Evolutionary conservation across 2,329 filamentous ascomycete species (phyloP).

Genomic region (Rhinocladiella similis): DNA sequence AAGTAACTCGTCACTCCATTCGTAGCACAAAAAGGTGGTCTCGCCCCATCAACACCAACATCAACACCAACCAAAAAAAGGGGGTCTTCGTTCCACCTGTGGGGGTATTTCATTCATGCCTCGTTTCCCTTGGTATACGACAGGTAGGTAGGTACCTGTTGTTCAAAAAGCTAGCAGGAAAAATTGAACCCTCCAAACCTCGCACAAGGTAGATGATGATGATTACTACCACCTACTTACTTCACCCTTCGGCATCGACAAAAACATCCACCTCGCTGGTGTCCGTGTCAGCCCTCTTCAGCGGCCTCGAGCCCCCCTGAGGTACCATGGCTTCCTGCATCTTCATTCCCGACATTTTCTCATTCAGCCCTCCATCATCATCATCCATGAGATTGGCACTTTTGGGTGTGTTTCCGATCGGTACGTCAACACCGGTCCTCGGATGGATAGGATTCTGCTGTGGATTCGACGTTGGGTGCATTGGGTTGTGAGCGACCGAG

Average conservation of each 20-base stretch:
- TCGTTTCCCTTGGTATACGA: background rate
- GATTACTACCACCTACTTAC: background rate
- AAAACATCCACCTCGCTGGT: constrained; percentile 44
- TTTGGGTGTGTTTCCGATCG: constrained; percentile 1
- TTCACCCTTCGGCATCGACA: constrained; percentile 41
- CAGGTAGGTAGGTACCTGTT: too few species aligned
- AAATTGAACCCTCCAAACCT: too few species aligned
- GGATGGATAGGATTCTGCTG: constrained; percentile 15
- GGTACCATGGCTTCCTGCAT: constrained; percentile 31
- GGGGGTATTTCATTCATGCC: background rate
- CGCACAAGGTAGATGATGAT: too few species aligned
- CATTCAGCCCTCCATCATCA: constrained; percentile 20
- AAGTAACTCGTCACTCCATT: too few species aligned
- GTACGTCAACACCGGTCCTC: constrained; percentile 3
- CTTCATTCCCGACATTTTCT: constrained; percentile 27
- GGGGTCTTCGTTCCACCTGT: too few species aligned
- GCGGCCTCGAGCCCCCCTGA: constrained; percentile 20
- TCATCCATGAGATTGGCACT: constrained; percentile 27
- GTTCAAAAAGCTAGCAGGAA: too few species aligned
- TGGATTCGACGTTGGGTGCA: constrained; percentile 15
- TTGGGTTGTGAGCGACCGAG: constrained; percentile 7
- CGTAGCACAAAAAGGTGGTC: background rate
- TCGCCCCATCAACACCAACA: background rate
- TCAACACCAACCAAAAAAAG: too few species aligned
- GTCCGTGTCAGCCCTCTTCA: constrained; percentile 41